Evolutionary conservation across 2,329 filamentous ascomycete genomes (phyloP), one percentile per base, ranked within the genome.

Genomic region (Sordariomycetes sp.): DNA sequence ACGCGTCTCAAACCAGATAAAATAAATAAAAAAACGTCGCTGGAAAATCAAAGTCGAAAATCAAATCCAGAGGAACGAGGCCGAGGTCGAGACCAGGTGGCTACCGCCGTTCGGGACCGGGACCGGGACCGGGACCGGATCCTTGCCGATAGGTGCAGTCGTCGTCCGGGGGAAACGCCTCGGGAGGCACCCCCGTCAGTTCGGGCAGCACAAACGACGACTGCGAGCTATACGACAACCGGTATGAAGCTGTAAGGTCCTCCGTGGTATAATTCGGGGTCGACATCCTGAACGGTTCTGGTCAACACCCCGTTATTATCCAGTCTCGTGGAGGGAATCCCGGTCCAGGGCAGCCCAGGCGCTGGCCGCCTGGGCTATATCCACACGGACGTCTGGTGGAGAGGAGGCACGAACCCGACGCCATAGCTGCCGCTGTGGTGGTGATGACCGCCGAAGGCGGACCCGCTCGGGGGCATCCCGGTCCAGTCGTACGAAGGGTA

Each of bases 331-430:
- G 45, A 50, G 45, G 45, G n/a, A 13, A 20, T 22, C n/a, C n/a
- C 45, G 45, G 45, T 22, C 20, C 42, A 15, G 39, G 39, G 39
- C 15, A 51, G 51, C 28, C 51, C 20, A 52, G 51, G 28, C 25
- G 25, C 24, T 32, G 28, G 28, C 28, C 28, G 25, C 28, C 51
- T 52, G 25, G 51, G 24, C 72, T 79, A 82, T 71, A 77, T 80
- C 79, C 78, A 82, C 73, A 81, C 74, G 69, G 78, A 72, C 73
- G 81, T 78, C 32, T 56, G 55, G 34, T 56, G 48, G 71, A 78
- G 74, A 76, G 79, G 79, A 80, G 77, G 75, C 72, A 82, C 79
- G 76, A 82, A 82, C 79, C 79, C 79, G 65, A 70, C 66, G 73
- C 70, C 70, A 64, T 69, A 72, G 66, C 65, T 69, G 67, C 74